Evolutionary conservation across 1,284 basidiomycete species (phyloP).

Genomic region (Ganoderma resinaceum): DNA sequence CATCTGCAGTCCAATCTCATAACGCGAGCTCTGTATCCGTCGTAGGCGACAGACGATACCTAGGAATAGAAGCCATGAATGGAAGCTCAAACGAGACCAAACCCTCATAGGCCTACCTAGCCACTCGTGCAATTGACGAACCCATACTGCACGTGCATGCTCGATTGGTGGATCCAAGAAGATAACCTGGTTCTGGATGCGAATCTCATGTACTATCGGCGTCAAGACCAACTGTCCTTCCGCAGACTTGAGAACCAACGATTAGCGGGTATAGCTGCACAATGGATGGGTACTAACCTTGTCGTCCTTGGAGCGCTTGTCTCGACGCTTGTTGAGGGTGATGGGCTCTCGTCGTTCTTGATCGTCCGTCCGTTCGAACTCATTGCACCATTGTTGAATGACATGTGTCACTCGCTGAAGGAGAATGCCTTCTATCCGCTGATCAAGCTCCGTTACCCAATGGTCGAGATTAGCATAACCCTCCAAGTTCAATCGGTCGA

Average conservation of each 20-base stretch:
- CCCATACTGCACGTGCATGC: slow-evolving; percentile 91
- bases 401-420: slow-evolving; percentile 81
- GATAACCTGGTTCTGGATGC: slow-evolving; percentile 98
- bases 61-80: slow-evolving; percentile 33
- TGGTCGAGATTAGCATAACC: slow-evolving; percentile 98
- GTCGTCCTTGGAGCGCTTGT: slow-evolving; percentile 75
- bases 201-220: slow-evolving; percentile 91
- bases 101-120: slow-evolving; percentile 57
- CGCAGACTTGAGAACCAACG: slow-evolving; percentile 52
- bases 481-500: slow-evolving; percentile 94
- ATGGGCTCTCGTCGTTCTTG: slow-evolving; percentile 63
- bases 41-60: slow-evolving; percentile 90
- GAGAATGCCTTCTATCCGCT: slow-evolving; percentile 85
- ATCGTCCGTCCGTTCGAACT: slow-evolving; percentile 81
- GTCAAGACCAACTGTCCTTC: slow-evolving; percentile 79
- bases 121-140: slow-evolving; percentile 91
- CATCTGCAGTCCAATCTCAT: slow-evolving; percentile 95
- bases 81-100: not conserved
- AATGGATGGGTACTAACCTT: slow-evolving; percentile 54
- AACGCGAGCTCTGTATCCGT: slow-evolving; percentile 92
- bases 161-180: slow-evolving; percentile 98
- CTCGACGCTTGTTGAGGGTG: slow-evolving; percentile 70
- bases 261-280: not conserved
- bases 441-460: slow-evolving; percentile 92
- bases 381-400: slow-evolving; percentile 87